Percentiles rank a stretch among this genome's conserved stretches.
These are phyloP conservation scores for Naganishia friedmannii DNA, from an alignment of 768 basidiomycete genomes.

Conservation along the genomic window DNA sequence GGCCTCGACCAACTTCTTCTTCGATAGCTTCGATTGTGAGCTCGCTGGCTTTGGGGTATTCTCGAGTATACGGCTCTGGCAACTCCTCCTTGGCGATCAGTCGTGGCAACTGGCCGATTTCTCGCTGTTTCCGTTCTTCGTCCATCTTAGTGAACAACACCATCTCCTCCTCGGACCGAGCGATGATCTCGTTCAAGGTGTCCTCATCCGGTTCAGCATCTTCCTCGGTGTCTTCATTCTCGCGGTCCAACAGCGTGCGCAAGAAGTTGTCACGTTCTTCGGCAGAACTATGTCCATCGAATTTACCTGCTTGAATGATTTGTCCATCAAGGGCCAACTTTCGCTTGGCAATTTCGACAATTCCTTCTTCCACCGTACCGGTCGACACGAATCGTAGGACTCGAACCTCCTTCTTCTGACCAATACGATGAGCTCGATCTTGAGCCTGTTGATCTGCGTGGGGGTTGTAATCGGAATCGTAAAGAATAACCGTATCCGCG, in stretches of 20 bases:
- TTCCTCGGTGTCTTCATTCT: conserved; percentile 53
- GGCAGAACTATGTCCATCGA: conserved; percentile 96
- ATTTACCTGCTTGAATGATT: conserved; percentile 97
- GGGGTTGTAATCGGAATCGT: conserved; percentile 72
- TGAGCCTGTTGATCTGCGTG: conserved; percentile 99
- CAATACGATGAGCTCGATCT: conserved; percentile 97
- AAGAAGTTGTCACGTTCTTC: conserved; percentile 96
- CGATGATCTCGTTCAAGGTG: conserved; percentile 87
- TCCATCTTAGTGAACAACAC: conserved; percentile 79
- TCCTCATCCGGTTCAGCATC: conserved; percentile 53
- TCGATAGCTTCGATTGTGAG: conserved; percentile 52
- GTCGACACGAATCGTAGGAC: conserved; percentile 96
- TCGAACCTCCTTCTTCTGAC: conserved; percentile 95
- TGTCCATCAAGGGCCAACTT: conserved; percentile 99
- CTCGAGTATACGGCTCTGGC: conserved; percentile 80
- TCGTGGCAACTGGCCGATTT: conserved; percentile 71
- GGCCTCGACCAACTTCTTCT: conserved; percentile 72
- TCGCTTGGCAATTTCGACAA: conserved; percentile 88
- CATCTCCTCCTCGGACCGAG: conserved; percentile 76
- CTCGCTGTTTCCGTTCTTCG: conserved; percentile 68
- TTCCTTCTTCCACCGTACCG: conserved; percentile 96
- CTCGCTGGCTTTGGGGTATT: conserved; percentile 56
- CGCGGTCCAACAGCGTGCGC: conserved; percentile 68
- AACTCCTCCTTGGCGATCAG: conserved; percentile 86
- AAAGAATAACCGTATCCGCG: conserved; percentile 90